phyloP scores from a whole-genome alignment of 78 protist species.

The Dictyostelium purpureum region DNA sequence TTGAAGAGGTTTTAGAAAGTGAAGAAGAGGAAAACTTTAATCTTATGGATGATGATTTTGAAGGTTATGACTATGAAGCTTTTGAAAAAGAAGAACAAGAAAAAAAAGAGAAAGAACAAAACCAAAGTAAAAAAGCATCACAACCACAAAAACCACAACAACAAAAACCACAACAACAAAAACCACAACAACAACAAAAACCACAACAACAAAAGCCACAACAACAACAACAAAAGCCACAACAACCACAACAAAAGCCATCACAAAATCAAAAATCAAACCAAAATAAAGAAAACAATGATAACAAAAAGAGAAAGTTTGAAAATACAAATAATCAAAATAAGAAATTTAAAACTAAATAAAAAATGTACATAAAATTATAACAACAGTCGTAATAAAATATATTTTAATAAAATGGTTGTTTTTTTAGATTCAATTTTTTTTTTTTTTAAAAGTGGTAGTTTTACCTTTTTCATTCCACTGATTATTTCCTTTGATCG shows the following conservation, averaged over 20 bases:
- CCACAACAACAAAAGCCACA: neutral
- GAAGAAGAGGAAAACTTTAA: neutral
- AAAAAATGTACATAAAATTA: no score
- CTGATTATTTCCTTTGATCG: no score
- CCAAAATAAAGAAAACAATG: neutral
- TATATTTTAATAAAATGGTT: no score
- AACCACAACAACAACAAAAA: neutral
- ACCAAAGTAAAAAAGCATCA: neutral
- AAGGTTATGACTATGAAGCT: conserved; percentile 35
- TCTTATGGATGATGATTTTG: neutral
- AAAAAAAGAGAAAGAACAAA: neutral
- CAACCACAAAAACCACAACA: neutral
- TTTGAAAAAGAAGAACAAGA: neutral
- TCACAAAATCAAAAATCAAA: neutral
- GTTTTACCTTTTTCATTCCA: no score
- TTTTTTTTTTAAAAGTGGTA: no score
- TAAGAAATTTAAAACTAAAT: no score
- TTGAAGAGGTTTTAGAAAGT: neutral
- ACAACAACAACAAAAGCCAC: neutral
- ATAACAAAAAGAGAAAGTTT: neutral
- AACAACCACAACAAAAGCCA: neutral
- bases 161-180: neutral
- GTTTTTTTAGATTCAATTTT: no score
- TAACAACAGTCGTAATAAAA: no score
- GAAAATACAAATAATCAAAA: neutral